These are phyloP conservation scores for Colletotrichum falcatum DNA, from an alignment of 2,329 filamentous ascomycete species.

Conservation along the genomic window DNA sequence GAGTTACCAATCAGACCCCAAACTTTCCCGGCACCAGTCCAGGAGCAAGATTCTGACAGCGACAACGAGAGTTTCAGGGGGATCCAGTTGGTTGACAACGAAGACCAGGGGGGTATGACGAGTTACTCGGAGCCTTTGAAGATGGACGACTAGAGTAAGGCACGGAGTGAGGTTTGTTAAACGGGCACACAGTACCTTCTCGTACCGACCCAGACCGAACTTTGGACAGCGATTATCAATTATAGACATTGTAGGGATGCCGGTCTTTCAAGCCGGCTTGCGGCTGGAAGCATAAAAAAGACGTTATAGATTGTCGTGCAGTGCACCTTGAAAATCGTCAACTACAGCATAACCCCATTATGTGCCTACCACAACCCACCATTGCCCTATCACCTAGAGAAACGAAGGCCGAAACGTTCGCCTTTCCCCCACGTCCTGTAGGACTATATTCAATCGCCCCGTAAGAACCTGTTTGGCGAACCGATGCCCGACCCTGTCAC, in stretches of 20 bases:
- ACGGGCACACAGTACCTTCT: constrained; percentile 10
- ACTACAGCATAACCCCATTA: not conserved
- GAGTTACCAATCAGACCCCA: constrained; percentile 28
- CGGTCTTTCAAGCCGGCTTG: not conserved
- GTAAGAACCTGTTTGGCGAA: not conserved
- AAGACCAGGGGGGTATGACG: constrained; percentile 42
- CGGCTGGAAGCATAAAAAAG: not conserved
- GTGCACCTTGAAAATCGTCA: not conserved
- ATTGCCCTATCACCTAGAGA: not conserved
- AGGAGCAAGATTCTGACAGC: constrained; percentile 23
- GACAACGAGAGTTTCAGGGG: constrained; percentile 52
- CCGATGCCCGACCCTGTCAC: not conserved
- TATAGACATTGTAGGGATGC: not conserved
- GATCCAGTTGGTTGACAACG: constrained; percentile 55
- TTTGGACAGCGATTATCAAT: not conserved
- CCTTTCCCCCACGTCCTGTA: not conserved
- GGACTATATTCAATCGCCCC: not conserved
- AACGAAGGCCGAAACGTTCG: not conserved
- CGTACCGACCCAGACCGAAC: not conserved
- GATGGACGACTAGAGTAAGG: constrained; percentile 10
- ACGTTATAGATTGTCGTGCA: not conserved
- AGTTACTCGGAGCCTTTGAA: constrained; percentile 25
- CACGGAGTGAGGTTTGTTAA: not conserved
- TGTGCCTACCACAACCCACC: not conserved
- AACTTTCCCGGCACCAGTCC: constrained; percentile 20